A percentile compares a stretch with the other conserved stretches of the same genome.
These are phyloP conservation scores for Strigomonas culicis DNA, from an alignment of 208 protist species.

Conservation along the genomic window DNA sequence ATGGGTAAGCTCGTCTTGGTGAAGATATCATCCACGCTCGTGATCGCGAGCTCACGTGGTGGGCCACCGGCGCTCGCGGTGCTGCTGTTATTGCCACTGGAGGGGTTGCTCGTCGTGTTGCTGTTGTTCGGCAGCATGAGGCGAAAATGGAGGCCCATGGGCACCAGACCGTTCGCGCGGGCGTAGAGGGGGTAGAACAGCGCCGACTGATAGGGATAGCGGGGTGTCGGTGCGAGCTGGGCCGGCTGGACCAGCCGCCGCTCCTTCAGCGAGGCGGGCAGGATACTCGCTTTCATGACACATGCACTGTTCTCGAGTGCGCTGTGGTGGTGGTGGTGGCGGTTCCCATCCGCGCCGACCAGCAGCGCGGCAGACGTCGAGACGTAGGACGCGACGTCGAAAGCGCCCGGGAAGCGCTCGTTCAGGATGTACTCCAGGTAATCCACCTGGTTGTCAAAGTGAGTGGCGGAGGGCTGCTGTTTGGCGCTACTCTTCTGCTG, in stretches of 20 bases:
- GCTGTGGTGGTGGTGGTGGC: background rate
- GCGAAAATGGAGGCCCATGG: too few species aligned
- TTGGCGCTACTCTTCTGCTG: background rate
- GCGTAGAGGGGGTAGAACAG: too few species aligned
- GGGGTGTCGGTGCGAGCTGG: conserved; percentile 16
- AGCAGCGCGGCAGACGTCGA: too few species aligned
- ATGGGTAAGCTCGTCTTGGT: too few species aligned
- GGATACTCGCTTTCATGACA: conserved; percentile 47
- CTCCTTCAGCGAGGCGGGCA: conserved; percentile 50
- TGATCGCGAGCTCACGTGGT: too few species aligned
- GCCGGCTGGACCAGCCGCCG: conserved; percentile 54
- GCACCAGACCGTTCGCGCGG: too few species aligned
- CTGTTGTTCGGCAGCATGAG: too few species aligned
- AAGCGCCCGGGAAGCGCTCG: conserved; percentile 8
- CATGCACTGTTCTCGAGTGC: background rate
- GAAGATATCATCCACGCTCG: too few species aligned
- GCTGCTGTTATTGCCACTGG: too few species aligned
- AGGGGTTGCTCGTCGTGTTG: too few species aligned
- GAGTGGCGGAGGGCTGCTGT: background rate
- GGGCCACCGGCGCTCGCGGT: too few species aligned
- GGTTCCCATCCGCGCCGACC: conserved; percentile 20
- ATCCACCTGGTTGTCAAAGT: background rate
- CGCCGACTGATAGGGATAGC: background rate
- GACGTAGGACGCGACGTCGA: too few species aligned
- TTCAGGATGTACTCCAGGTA: background rate